Conservation (phyloP, 2,329 filamentous ascomycete genomes). For the Cryoendolithus antarcticus region DNA sequence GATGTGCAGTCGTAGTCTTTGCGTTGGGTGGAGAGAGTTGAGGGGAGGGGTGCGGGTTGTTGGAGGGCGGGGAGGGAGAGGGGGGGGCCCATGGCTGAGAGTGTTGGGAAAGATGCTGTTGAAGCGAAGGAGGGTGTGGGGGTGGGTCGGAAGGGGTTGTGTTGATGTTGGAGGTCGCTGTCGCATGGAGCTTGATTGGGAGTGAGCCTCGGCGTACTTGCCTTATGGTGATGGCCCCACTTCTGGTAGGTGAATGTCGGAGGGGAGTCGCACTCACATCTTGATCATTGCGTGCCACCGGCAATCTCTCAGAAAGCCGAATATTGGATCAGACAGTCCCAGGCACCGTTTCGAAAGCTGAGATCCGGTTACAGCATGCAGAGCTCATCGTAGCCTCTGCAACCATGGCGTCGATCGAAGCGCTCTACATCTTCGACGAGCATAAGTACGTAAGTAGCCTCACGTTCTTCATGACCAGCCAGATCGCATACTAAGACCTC, state of each 20-base stretch:
- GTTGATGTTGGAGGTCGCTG: not conserved
- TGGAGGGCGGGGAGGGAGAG: constrained; percentile 1
- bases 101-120: not conserved
- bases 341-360: too few relatives aligned
- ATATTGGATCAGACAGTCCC: too few relatives aligned
- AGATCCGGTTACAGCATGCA: too few relatives aligned
- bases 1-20: constrained; percentile 8
- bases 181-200: constrained; percentile 2
- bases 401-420: constrained; percentile 65
- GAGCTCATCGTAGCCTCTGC: too few relatives aligned
- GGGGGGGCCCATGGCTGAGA: too few relatives aligned
- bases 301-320: too few relatives aligned
- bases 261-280: too few relatives aligned
- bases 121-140: not conserved
- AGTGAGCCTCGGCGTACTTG: not conserved
- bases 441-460: constrained; percentile 54
- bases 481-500: constrained; percentile 4
- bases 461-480: constrained; percentile 5
- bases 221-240: too few relatives aligned
- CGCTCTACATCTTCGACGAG: constrained; percentile 94
- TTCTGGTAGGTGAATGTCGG: too few relatives aligned
- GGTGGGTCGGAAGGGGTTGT: not conserved
- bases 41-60: constrained; percentile 2
- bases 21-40: constrained; percentile 5
- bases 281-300: too few relatives aligned